Conservation (phyloP, 2,329 filamentous ascomycete genomes). For the Sarocladiaceae sp. region DNA sequence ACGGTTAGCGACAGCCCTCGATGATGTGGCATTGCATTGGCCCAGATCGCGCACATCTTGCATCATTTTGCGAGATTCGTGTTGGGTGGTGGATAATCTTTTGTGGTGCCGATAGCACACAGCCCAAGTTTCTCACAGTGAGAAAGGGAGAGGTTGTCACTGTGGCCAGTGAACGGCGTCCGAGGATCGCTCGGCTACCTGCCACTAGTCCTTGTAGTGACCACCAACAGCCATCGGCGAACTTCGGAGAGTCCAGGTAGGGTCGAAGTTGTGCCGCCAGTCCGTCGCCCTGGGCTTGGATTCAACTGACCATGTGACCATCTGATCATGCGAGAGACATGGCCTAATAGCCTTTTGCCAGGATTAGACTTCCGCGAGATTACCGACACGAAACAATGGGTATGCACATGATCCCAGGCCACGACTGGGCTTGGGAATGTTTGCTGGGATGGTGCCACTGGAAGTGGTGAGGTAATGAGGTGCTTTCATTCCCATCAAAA, state of each 20-base stretch:
- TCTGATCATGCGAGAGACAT: no score
- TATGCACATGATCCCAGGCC: neutral
- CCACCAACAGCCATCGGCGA: no score
- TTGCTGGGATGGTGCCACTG: neutral
- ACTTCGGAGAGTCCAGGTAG: no score
- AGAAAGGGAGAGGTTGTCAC: neutral
- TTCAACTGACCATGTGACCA: neutral
- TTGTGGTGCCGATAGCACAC: no score
- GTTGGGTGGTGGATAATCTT: no score
- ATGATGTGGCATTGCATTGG: neutral
- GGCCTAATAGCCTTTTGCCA: neutral
- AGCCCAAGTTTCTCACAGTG: no score
- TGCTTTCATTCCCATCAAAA: no score
- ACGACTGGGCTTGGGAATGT: neutral
- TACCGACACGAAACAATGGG: neutral
- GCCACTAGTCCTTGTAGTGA: no score
- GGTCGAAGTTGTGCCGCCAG: no score
- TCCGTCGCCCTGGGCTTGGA: no score
- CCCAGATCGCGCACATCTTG: neutral
- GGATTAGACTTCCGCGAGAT: neutral
- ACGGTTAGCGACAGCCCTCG: neutral
- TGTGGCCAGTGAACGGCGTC: no score
- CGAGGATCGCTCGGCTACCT: no score
- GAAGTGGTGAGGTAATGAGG: constrained; percentile 8
- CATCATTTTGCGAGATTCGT: neutral